phyloP scores from a whole-genome alignment of 1,284 basidiomycete species.

The Omphalotus olearius region DNA sequence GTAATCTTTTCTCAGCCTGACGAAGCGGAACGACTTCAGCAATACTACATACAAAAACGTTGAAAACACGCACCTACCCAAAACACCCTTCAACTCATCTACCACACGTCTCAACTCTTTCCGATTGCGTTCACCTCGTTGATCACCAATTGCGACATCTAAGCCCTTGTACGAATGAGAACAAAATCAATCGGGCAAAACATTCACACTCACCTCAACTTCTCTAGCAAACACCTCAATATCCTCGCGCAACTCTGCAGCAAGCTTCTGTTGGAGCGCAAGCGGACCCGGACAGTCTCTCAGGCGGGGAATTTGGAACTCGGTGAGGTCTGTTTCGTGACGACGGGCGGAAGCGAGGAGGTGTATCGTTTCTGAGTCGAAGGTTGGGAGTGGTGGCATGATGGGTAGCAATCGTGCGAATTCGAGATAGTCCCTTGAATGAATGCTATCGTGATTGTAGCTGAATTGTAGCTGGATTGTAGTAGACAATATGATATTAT shows the following conservation, averaged over 20 bases:
- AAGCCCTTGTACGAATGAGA: slow-evolving; percentile 43
- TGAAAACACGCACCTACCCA: slow-evolving; percentile 43
- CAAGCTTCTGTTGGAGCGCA: slow-evolving; percentile 64
- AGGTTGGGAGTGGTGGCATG: slow-evolving; percentile 63
- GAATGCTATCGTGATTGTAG: too few species aligned
- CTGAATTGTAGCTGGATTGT: too few species aligned
- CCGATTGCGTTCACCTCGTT: slow-evolving; percentile 50
- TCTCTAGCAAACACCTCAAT: slow-evolving; percentile 57
- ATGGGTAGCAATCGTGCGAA: too few species aligned
- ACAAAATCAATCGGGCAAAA: slow-evolving; percentile 8
- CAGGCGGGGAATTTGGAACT: slow-evolving; percentile 75
- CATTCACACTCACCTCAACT: slow-evolving; percentile 56
- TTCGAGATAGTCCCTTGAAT: too few species aligned
- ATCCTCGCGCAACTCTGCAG: slow-evolving; percentile 74
- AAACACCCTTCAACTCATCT: slow-evolving; percentile 39
- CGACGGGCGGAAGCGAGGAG: slow-evolving; percentile 51
- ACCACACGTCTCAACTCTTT: slow-evolving; percentile 48
- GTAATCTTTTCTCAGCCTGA: slow-evolving; percentile 56
- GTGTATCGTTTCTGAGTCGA: slow-evolving; percentile 46
- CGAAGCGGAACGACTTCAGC: not conserved
- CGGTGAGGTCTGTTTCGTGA: slow-evolving; percentile 56
- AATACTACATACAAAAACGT: slow-evolving; percentile 11
- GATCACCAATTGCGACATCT: slow-evolving; percentile 64
- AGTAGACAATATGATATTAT: too few species aligned
- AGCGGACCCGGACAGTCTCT: slow-evolving; percentile 62